Conservation (phyloP, 345 rosid species). For the Hirschfeldia incana region DNA sequence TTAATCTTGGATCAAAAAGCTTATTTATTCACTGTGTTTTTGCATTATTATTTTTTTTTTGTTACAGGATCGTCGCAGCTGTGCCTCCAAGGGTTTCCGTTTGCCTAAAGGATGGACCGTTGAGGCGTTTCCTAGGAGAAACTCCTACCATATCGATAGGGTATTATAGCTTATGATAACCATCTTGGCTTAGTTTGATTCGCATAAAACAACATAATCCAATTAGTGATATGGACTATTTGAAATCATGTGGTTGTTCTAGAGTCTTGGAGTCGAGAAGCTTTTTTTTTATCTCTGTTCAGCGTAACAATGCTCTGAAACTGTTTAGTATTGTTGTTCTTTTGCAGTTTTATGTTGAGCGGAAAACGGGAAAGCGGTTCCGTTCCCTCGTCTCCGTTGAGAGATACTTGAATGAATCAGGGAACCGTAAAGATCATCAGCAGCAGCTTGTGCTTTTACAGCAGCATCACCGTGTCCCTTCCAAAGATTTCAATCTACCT, state of each 20-base stretch:
- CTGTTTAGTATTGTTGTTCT: not conserved
- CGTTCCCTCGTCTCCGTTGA: slow-evolving; percentile 54
- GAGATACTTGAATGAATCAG: slow-evolving; percentile 41
- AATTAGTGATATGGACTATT: too few relatives aligned
- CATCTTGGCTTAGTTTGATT: not conserved
- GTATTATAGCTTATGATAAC: slow-evolving; percentile 19
- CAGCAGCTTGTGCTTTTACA: slow-evolving; percentile 22
- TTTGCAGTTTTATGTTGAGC: slow-evolving; percentile 55
- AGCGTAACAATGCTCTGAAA: not conserved
- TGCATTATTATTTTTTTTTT: not conserved
- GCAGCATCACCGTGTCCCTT: not conserved
- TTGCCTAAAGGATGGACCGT: slow-evolving; percentile 57
- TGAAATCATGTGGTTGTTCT: not conserved
- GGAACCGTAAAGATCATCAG: slow-evolving; percentile 3
- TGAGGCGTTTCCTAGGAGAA: slow-evolving; percentile 38
- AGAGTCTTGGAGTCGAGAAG: too few relatives aligned
- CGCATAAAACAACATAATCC: not conserved
- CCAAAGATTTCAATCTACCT: slow-evolving; percentile 32
- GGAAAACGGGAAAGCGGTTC: slow-evolving; percentile 48
- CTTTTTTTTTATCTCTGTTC: too few relatives aligned
- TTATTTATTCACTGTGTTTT: not conserved
- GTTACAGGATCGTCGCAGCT: slow-evolving; percentile 13
- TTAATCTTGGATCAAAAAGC: not conserved
- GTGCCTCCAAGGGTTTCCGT: slow-evolving; percentile 35
- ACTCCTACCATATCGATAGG: slow-evolving; percentile 32